These are phyloP conservation scores for Aspergillus ustus DNA, from an alignment of 2,329 filamentous ascomycete genomes.

Conservation along the genomic window DNA sequence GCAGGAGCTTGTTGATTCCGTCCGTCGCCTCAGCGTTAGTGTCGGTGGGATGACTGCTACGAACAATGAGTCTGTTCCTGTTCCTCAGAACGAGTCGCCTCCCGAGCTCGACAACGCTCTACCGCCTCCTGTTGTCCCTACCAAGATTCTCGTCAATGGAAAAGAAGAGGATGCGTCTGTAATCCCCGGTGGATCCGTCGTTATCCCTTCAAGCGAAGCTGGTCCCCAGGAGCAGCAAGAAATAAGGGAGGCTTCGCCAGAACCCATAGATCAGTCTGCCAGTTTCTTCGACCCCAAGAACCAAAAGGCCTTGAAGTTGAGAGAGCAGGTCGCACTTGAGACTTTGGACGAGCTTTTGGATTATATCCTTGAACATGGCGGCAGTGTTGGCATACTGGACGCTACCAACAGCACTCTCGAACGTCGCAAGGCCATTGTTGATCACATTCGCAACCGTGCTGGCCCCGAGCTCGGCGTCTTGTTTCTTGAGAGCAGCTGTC, in stretches of 20 bases:
- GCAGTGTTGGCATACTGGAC: slow-evolving; percentile 92
- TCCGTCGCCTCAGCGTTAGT: slow-evolving; percentile 49
- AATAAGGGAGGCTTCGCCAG: slow-evolving; percentile 41
- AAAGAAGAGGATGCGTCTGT: slow-evolving; percentile 43
- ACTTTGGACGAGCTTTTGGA: slow-evolving; percentile 91
- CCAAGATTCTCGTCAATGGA: slow-evolving; percentile 65
- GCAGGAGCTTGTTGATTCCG: slow-evolving; percentile 48
- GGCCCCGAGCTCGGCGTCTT: slow-evolving; percentile 85
- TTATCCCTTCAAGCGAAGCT: slow-evolving; percentile 33
- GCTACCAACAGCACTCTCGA: slow-evolving; percentile 95
- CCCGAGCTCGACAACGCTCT: slow-evolving; percentile 38
- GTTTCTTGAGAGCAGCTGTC: slow-evolving; percentile 93
- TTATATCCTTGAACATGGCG: slow-evolving; percentile 80
- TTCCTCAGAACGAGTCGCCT: slow-evolving; percentile 22
- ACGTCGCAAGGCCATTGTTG: slow-evolving; percentile 80
- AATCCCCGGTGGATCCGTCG: slow-evolving; percentile 28
- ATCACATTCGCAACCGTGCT: slow-evolving; percentile 79
- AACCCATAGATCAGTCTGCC: slow-evolving; percentile 82
- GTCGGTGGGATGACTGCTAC: slow-evolving; percentile 31
- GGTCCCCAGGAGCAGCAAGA: slow-evolving; percentile 26
- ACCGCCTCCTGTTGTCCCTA: slow-evolving; percentile 47
- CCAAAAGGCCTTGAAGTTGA: slow-evolving; percentile 75
- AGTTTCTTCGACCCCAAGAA: slow-evolving; percentile 94
- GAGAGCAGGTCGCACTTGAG: slow-evolving; percentile 89
- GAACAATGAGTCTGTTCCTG: slow-evolving; percentile 23